Base-by-base conservation (phyloP, 2,329 filamentous ascomycete species). In the Colletotrichum scovillei region DNA sequence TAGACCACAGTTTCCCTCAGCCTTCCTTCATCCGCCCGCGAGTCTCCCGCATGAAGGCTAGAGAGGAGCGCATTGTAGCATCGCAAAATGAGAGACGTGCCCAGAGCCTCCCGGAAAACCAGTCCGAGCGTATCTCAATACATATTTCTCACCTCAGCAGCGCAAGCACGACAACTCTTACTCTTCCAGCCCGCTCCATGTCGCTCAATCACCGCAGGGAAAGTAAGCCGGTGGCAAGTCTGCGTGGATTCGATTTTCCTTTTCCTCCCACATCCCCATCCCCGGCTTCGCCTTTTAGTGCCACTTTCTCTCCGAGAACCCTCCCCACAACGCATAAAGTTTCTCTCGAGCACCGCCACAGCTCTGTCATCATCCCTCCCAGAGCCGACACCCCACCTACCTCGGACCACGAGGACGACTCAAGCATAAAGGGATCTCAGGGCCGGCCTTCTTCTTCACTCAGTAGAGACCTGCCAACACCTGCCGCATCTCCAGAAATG, bases 1-100 rank as follows among this genome's bases (percentile, higher is more conserved):
- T 78, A 28, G 82, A 79, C 63, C 82, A 81, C 80, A 83, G 60
- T 63, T 89, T 89, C 74, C 88, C 88, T 5, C 84, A 84, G 24
- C 85, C 88, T 7, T 88, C 88, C 1, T 91, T 89, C 75, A 88
- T 91, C 74, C 84, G 87, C 58, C 89, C 89, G 30, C 90, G 84
- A 49, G 83, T 85, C 19, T 84, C 83, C 67, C 85, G 87, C 28
- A 91, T 91, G 89, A 81, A 85, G 59, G 88, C 89, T n/a, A 85
- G 89, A 60, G 86, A 90, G 60, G 88, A 88, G 77, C 76, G 76
- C 22, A 75, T 70, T 22, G 38, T 70, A 1, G 65, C 67, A 49
- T 38, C 64, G 2, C 64, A 69, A 12, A 57, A 62, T 19, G 74
- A 67, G 16, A 64, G 59, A 30, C 71, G 75, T 32, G 30, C 75